Conservation (phyloP, 2,329 filamentous ascomycete genomes). For the Cladophialophora chaetospira region DNA sequence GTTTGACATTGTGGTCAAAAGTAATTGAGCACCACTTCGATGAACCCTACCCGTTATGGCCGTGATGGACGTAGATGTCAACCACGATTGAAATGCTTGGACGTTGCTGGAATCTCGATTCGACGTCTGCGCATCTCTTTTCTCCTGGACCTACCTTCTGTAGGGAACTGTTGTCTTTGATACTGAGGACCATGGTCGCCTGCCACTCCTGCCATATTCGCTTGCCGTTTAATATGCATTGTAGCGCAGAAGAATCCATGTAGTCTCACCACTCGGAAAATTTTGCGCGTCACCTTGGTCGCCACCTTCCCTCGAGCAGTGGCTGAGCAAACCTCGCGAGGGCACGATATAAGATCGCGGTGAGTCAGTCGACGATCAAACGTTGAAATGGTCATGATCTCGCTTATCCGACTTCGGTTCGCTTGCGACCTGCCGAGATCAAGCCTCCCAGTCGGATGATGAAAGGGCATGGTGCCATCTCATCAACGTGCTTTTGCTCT, state of each 20-base stretch:
- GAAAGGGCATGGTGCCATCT: constrained; percentile 18
- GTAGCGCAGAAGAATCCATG: constrained; percentile 14
- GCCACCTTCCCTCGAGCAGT: constrained; percentile 3
- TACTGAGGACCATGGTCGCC: constrained; percentile 13
- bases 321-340: constrained; percentile 1
- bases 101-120: neutral
- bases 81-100: neutral
- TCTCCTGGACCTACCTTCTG: neutral
- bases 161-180: neutral
- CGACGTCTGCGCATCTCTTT: neutral
- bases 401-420: constrained; percentile 29
- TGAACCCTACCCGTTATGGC: too few relatives aligned
- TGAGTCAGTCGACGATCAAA: constrained; percentile 21
- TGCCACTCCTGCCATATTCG: constrained; percentile 20
- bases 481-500: constrained; percentile 48
- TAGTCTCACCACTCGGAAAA: constrained; percentile 15
- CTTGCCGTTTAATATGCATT: neutral
- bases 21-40: neutral
- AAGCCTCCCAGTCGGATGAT: neutral
- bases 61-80: neutral
- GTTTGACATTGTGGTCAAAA: too few relatives aligned
- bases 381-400: constrained; percentile 21
- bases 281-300: too few relatives aligned
- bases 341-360: constrained; percentile 11
- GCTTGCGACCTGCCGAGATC: constrained; percentile 21